Evolutionary conservation across 2,329 filamentous ascomycete species (phyloP), one percentile per base, ranked within the genome.

Genomic region (Colletotrichum lindemuthianum): DNA sequence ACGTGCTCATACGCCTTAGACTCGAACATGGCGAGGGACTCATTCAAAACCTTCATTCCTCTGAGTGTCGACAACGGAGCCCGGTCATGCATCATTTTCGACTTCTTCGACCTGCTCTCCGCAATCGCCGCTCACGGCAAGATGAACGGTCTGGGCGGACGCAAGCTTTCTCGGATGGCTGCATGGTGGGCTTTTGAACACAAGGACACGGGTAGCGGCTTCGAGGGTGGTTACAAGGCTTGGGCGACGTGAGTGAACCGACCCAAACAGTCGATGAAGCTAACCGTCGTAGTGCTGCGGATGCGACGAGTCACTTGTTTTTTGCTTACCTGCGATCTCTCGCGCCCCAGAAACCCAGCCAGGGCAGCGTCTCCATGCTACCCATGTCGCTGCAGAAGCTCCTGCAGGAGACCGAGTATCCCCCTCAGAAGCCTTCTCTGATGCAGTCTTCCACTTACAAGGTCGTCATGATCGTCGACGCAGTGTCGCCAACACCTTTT

Each of bases 101-200:
- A 97, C 78, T 98, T 97, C 78, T 99, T 98, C 78, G 95, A 98
- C 71, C 87, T 99, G 1, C 81, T 99, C 48, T 89, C 95, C 4
- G 93, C 95, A 8, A 88, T 97, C 70, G 94, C 96, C 39, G 96
- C 96, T 12, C 92, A 97, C 72, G 92, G 92, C 70, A 98, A 98
- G 80, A 88, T 84, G 59, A 99, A 99, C 75, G 96, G 96, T 47
- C 87, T 99, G 68, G 92, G 93, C 66, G 96, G 96, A 33, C 89
- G 94, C 68, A 98, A 98, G 77, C 85, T 99, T 59, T 98, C 96
- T 9, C 88, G 96, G 69, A 92, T 97, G 85, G 96, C 95, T 44
- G 93, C 94, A 49, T 99, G 96, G 96, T 99, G 96, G 96, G 93
- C 95, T 1, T 99, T 99, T 75, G 95, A 97, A 73, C 92, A 96